These are phyloP conservation scores for Xylariaceae sp. DNA, from an alignment of 2,329 filamentous ascomycete genomes.

Conservation along the genomic window DNA sequence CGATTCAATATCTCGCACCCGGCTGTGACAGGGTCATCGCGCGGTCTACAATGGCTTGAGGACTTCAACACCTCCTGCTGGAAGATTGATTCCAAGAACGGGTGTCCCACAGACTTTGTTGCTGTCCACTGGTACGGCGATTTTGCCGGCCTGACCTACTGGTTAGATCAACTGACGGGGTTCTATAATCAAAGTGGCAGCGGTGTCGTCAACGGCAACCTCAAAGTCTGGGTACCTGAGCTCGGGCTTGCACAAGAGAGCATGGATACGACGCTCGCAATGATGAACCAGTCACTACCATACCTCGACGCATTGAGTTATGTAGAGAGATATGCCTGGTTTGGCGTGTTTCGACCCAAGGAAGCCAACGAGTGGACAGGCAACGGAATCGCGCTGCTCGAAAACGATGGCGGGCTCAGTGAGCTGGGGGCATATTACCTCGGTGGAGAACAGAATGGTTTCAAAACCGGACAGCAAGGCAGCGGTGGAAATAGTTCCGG, in stretches of 20 bases:
- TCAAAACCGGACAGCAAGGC: slow-evolving; percentile 30
- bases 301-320: slow-evolving; percentile 34
- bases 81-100: slow-evolving; percentile 32
- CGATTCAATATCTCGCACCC: slow-evolving; percentile 40
- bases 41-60: slow-evolving; percentile 37
- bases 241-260: slow-evolving; percentile 35
- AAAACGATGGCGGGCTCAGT: slow-evolving; percentile 35
- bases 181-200: slow-evolving; percentile 32
- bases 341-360: slow-evolving; percentile 36
- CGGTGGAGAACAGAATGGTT: slow-evolving; percentile 37
- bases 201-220: slow-evolving; percentile 12
- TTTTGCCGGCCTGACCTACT: slow-evolving; percentile 33
- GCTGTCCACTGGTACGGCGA: slow-evolving; percentile 41
- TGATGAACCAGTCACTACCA: slow-evolving; percentile 38
- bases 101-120: slow-evolving; percentile 39
- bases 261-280: slow-evolving; percentile 33
- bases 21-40: slow-evolving; percentile 37
- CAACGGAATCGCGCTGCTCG: slow-evolving; percentile 35
- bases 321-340: slow-evolving; percentile 40
- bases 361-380: slow-evolving; percentile 39
- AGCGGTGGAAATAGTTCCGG: slow-evolving; percentile 7
- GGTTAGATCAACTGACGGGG: slow-evolving; percentile 33
- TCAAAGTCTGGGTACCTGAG: slow-evolving; percentile 39
- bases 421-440: slow-evolving; percentile 37
- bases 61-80: slow-evolving; percentile 40